phyloP scores from a whole-genome alignment of 2,329 filamentous ascomycete genomes.

The Magnaporthales sp. region DNA sequence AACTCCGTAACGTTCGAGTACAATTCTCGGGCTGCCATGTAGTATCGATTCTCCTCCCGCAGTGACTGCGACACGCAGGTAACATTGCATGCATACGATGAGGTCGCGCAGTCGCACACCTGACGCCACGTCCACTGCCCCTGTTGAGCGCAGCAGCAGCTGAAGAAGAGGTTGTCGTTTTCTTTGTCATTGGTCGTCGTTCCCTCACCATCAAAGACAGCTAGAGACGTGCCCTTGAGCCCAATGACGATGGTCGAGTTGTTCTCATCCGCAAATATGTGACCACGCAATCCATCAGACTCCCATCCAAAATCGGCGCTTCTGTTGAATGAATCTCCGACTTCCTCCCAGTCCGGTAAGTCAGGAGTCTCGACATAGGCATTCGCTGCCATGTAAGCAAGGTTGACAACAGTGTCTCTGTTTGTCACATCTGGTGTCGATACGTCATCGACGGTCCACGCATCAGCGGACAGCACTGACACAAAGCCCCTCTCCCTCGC shows the following conservation, averaged over 20 bases:
- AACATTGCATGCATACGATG: constrained; percentile 83
- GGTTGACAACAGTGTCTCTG: constrained; percentile 71
- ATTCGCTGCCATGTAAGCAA: constrained; percentile 83
- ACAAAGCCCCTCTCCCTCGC: constrained; percentile 61
- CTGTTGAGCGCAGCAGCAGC: constrained; percentile 93
- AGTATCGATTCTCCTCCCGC: constrained; percentile 80
- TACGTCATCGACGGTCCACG: constrained; percentile 78
- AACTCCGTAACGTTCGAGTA: constrained; percentile 87
- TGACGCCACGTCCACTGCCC: constrained; percentile 84
- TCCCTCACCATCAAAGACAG: constrained; percentile 92
- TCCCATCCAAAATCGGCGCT: constrained; percentile 92
- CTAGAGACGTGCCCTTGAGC: constrained; percentile 82
- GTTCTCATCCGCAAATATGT: constrained; percentile 79
- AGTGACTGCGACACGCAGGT: constrained; percentile 76
- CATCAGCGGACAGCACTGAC: constrained; percentile 58
- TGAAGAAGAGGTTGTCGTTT: constrained; percentile 97
- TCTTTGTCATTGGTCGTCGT: constrained; percentile 96
- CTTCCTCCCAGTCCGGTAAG: constrained; percentile 74
- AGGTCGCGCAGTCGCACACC: constrained; percentile 86
- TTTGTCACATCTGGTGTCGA: constrained; percentile 75
- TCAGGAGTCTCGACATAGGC: constrained; percentile 73
- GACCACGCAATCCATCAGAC: constrained; percentile 77
- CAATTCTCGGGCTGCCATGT: constrained; percentile 77
- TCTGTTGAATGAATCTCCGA: constrained; percentile 72
- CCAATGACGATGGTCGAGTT: constrained; percentile 88